These are phyloP conservation scores for Otatea glauca DNA, from an alignment of 176 grass and related monocot genomes.

Conservation along the genomic window DNA sequence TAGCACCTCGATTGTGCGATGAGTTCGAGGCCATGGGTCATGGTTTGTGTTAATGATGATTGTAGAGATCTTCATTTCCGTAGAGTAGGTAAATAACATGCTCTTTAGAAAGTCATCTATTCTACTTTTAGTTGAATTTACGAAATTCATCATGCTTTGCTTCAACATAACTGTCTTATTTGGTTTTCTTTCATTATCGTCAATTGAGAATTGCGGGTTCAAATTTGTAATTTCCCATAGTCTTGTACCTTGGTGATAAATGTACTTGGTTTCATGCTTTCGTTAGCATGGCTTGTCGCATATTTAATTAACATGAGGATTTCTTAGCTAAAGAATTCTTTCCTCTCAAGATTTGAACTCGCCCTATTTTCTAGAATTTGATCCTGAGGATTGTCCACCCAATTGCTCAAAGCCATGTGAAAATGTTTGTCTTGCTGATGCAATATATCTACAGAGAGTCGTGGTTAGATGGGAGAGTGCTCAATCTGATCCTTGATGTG, in stretches of 20 bases:
- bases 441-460: slow-evolving; percentile 63
- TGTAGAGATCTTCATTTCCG: slow-evolving; percentile 91
- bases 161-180: slow-evolving; percentile 5
- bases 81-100: slow-evolving; percentile 70
- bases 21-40: slow-evolving; percentile 76
- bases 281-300: not conserved
- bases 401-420: slow-evolving; percentile 89
- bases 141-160: not conserved
- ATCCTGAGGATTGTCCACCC: slow-evolving; percentile 76
- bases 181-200: slow-evolving; percentile 12
- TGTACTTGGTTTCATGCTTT: slow-evolving; percentile 11
- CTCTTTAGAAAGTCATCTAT: not conserved
- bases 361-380: slow-evolving; percentile 66
- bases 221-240: not conserved
- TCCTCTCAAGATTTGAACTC: slow-evolving; percentile 22
- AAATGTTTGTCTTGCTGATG: slow-evolving; percentile 81
- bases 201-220: not conserved
- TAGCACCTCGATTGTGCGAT: slow-evolving; percentile 63
- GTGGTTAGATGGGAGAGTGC: slow-evolving; percentile 23
- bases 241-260: not conserved
- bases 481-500: slow-evolving; percentile 28
- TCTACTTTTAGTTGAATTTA: not conserved
- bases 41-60: slow-evolving; percentile 94
- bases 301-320: slow-evolving; percentile 22
- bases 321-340: not conserved